Evolutionary conservation across 2,329 filamentous ascomycete genomes (phyloP), one percentile per base, ranked within the genome.

Genomic region (Epichloe bromicola): DNA sequence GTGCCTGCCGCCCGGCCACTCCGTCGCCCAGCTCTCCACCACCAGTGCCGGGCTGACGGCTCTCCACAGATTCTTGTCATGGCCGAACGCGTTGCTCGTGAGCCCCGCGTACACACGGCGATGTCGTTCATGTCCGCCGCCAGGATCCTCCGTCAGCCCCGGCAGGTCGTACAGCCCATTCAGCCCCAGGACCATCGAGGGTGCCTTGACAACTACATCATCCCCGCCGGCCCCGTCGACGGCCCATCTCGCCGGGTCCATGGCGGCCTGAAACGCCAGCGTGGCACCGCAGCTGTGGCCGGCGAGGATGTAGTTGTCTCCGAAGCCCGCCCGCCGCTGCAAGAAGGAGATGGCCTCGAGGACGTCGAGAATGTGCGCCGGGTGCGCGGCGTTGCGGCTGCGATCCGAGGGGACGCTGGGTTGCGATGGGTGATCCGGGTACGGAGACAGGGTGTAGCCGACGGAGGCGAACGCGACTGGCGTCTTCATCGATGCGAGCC

Each of bases 261-360:
- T 64, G 36, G 66, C 60, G 30, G 67, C 61, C 59, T 81, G 76
- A 40, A 75, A 64, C 1, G 72, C 67, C 37, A 82, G 58, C 1
- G 74, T 78, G 3, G 75, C 78, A 44, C 79, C 79, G 53, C 75
- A 78, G 7, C 72, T 76, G 57, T 82, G 79, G 0, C 79, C 79
- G 2, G 72, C 65, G 17, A 80, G 68, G 3, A 81, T 60, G 62
- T 78, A 80, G 23, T 59, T 60, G 49, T 62, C 62, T 17, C 54
- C 58, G 37, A 78, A 70, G 5, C 62, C 60, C 54, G 75, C 72
- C 5, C 65, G 63, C 5, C 64, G 56, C 53, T 71, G 65, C 10
- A 81, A 60, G 51, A 68, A 70, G 1, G 63, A 56, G 6, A 82
- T 61, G 2, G 70, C 78, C 3, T 60, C 51, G 3, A 69, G 62